These are phyloP conservation scores for Cyberlindnera mrakii DNA, from an alignment of 805 yeast genomes.

Conservation along the genomic window DNA sequence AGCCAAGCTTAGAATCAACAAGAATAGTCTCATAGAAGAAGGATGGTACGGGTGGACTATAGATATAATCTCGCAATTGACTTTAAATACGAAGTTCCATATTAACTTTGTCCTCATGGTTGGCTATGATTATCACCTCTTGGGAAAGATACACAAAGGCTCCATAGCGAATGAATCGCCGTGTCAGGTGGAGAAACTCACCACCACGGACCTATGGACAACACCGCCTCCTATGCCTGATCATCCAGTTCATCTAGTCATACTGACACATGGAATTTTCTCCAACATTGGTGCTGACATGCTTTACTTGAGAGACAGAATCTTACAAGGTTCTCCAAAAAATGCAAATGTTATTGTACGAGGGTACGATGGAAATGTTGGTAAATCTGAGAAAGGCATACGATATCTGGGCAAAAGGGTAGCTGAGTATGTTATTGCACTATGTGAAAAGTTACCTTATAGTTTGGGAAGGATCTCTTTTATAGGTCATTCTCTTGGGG, in stretches of 20 bases:
- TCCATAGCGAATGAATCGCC: not conserved
- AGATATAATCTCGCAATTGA: conserved; percentile 74
- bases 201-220: conserved; percentile 73
- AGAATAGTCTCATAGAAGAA: conserved; percentile 29
- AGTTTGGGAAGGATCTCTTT: conserved; percentile 67
- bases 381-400: conserved; percentile 86
- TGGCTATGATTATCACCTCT: conserved; percentile 34
- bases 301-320: conserved; percentile 77
- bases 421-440: conserved; percentile 54
- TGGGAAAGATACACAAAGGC: conserved; percentile 9
- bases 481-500: conserved; percentile 91
- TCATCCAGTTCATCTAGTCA: conserved; percentile 72
- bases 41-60: conserved; percentile 62
- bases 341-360: conserved; percentile 60
- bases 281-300: conserved; percentile 88
- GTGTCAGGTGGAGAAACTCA: conserved; percentile 32
- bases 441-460: conserved; percentile 37
- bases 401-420: conserved; percentile 77
- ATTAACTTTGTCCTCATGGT: conserved; percentile 61
- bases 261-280: conserved; percentile 88
- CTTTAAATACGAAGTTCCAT: conserved; percentile 64
- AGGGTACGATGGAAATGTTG: conserved; percentile 78
- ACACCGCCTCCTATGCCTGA: conserved; percentile 45
- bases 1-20: conserved; percentile 45
- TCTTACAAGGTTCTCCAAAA: conserved; percentile 38